Evolutionary conservation across 1,139 yeast species (phyloP).

Genomic region (Blastobotrys ciferrii): DNA sequence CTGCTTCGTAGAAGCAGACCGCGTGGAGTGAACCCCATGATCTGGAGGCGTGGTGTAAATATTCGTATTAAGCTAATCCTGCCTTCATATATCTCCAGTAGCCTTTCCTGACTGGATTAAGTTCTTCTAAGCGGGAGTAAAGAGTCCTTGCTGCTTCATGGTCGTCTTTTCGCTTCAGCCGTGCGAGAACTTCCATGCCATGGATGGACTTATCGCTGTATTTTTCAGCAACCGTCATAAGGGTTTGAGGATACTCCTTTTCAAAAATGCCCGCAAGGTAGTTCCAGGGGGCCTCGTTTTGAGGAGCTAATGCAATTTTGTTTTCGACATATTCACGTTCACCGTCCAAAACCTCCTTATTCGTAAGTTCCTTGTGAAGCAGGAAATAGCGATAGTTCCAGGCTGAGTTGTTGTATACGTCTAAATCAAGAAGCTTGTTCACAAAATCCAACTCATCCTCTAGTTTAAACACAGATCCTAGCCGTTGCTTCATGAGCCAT

Average conservation of each 20-base stretch:
- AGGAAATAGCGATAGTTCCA: conserved; percentile 86
- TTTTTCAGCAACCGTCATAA: conserved; percentile 40
- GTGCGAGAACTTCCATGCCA: conserved; percentile 67
- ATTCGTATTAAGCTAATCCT: background rate
- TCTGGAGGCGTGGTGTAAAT: no score
- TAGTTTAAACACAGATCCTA: conserved; percentile 22
- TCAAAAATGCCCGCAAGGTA: conserved; percentile 63
- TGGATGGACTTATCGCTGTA: conserved; percentile 51
- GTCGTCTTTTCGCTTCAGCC: conserved; percentile 43
- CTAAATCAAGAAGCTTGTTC: conserved; percentile 51
- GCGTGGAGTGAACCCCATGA: no score
- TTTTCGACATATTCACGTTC: conserved; percentile 49
- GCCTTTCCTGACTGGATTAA: conserved; percentile 65
- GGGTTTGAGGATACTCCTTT: conserved; percentile 32
- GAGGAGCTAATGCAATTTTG: conserved; percentile 62
- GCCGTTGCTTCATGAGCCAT: conserved; percentile 64
- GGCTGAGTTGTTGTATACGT: conserved; percentile 86
- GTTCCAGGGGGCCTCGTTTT: conserved; percentile 87
- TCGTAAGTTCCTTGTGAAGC: conserved; percentile 21
- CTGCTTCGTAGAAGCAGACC: no score
- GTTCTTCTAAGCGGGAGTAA: conserved; percentile 50
- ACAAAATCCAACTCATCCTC: conserved; percentile 55
- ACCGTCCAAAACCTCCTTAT: conserved; percentile 31
- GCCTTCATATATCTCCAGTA: conserved; percentile 52
- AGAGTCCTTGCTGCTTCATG: conserved; percentile 41